phyloP scores from a whole-genome alignment of 306 rosid species.

The Cucurbita maxima region DNA sequence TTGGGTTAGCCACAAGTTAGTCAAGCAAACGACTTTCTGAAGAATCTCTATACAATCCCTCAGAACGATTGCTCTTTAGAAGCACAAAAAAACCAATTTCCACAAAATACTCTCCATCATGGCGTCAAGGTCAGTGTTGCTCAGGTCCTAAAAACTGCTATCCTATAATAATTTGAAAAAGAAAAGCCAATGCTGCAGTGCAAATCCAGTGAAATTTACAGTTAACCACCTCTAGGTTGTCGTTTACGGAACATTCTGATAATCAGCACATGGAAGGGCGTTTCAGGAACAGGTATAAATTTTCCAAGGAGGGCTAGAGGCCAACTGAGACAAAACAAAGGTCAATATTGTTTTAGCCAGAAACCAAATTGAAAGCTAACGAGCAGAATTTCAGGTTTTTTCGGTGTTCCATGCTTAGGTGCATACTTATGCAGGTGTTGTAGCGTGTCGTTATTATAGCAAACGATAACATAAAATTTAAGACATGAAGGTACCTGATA shows the following conservation, averaged over 20 bases:
- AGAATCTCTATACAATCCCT: neutral
- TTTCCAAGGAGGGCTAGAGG: conserved; percentile 81
- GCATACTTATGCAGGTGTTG: too few relatives aligned
- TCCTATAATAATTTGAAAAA: neutral
- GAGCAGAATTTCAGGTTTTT: neutral
- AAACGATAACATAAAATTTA: neutral
- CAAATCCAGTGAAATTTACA: neutral
- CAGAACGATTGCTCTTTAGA: neutral
- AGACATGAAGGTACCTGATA: conserved; percentile 31
- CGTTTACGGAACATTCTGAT: neutral
- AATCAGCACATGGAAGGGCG: conserved; percentile 12
- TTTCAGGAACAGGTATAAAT: conserved; percentile 44
- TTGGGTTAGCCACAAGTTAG: conserved; percentile 3
- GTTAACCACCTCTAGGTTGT: conserved; percentile 4
- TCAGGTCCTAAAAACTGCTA: neutral
- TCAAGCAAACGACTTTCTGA: neutral
- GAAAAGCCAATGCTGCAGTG: neutral
- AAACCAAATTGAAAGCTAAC: neutral
- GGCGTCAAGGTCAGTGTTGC: neutral
- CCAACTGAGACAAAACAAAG: conserved; percentile 44
- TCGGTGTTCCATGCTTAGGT: neutral
- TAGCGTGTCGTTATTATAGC: neutral
- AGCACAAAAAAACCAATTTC: neutral
- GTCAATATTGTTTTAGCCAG: neutral
- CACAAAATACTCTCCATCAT: neutral